These are phyloP conservation scores for Evernia prunastri DNA, from an alignment of 495 filamentous ascomycete species.

Conservation along the genomic window DNA sequence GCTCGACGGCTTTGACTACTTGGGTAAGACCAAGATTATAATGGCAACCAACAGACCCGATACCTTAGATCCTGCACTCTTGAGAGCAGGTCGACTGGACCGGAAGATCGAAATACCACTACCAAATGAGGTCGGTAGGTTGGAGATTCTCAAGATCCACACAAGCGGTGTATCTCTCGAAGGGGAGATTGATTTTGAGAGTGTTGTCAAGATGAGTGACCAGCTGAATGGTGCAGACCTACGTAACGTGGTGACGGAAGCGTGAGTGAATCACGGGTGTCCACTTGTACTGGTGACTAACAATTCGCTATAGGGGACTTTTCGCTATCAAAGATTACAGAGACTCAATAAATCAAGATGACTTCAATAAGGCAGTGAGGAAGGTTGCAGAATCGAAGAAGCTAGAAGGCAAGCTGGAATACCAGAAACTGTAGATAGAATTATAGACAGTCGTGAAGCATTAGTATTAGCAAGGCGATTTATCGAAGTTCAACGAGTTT, in stretches of 20 bases:
- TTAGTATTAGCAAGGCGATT: slow-evolving; percentile 15
- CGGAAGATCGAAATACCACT: slow-evolving; percentile 98
- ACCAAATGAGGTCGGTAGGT: slow-evolving; percentile 94
- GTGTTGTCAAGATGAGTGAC: slow-evolving; percentile 99
- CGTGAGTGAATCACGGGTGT: slow-evolving; percentile 52
- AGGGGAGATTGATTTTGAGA: slow-evolving; percentile 98
- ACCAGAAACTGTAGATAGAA: slow-evolving; percentile 78
- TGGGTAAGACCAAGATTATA: slow-evolving; percentile 99
- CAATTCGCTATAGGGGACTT: slow-evolving; percentile 56
- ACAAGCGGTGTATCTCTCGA: slow-evolving; percentile 77
- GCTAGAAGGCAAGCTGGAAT: slow-evolving; percentile 93
- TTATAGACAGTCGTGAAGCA: slow-evolving; percentile 8
- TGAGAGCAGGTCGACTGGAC: slow-evolving; percentile 90
- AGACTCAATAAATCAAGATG: slow-evolving; percentile 93
- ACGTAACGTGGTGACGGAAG: slow-evolving; percentile 96
- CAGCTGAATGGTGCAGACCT: slow-evolving; percentile 96
- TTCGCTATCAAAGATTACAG: slow-evolving; percentile 97
- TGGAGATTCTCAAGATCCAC: slow-evolving; percentile 99
- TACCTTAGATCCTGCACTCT: slow-evolving; percentile 89
- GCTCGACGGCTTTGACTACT: slow-evolving; percentile 97
- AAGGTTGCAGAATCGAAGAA: slow-evolving; percentile 98
- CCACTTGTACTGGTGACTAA: slow-evolving; percentile 6
- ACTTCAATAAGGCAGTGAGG: slow-evolving; percentile 97
- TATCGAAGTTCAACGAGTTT: background rate
- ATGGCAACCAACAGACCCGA: slow-evolving; percentile 99